Evolutionary conservation across 768 basidiomycete species (phyloP).

Genomic region (Ephemerocybe angulata): DNA sequence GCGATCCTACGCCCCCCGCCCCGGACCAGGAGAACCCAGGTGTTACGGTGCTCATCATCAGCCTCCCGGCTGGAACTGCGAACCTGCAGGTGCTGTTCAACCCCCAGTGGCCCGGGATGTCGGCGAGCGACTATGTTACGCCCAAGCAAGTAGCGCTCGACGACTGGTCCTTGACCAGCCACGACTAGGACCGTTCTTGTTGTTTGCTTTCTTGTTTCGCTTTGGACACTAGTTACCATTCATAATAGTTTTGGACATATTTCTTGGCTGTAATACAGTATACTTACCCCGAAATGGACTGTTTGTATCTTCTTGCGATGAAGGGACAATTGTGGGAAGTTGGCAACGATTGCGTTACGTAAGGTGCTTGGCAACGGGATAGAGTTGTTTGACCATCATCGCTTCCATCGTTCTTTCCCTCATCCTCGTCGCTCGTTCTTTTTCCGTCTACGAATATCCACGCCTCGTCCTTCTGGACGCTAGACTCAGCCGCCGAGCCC

Average conservation of each 20-base stretch:
- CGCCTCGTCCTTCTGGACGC: background rate
- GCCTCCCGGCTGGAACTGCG: conserved; percentile 62
- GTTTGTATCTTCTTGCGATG: too few relatives aligned
- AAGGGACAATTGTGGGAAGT: background rate
- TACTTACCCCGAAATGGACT: too few relatives aligned
- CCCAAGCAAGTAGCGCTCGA: conserved; percentile 69
- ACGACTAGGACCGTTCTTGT: conserved; percentile 40
- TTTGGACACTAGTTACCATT: background rate
- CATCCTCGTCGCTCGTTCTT: background rate
- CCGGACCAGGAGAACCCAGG: conserved; percentile 73
- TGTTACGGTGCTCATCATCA: conserved; percentile 80
- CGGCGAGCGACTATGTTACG: conserved; percentile 54
- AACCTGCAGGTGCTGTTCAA: conserved; percentile 84
- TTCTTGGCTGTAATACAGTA: too few relatives aligned
- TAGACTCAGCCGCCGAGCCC: background rate
- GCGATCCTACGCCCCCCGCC: conserved; percentile 57
- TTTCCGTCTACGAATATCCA: background rate
- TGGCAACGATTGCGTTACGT: background rate
- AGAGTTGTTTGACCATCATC: background rate
- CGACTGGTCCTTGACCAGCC: conserved; percentile 77
- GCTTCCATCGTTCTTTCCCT: background rate
- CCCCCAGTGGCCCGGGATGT: conserved; percentile 83
- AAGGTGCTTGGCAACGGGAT: background rate
- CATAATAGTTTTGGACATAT: too few relatives aligned
- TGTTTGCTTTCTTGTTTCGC: background rate